Conservation (phyloP, 2,329 filamentous ascomycete genomes). For the Diaporthe humulicola region DNA sequence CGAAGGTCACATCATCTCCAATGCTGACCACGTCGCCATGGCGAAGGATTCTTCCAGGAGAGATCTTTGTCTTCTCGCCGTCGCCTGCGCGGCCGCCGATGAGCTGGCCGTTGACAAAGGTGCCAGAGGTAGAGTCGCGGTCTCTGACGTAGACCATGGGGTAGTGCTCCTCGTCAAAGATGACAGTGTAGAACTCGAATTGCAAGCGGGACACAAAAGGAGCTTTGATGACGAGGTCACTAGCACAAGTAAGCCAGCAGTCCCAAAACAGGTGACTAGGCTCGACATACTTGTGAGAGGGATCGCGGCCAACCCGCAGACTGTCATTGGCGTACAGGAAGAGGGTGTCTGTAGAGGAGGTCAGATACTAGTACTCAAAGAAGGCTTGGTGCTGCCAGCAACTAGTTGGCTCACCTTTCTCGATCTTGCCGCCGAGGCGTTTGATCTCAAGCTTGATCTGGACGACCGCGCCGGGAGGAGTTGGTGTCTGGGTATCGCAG, state of each 20-base stretch:
- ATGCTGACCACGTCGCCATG: constrained; percentile 64
- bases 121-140: constrained; percentile 66
- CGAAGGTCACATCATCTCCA: constrained; percentile 52
- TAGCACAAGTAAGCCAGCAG: constrained; percentile 40
- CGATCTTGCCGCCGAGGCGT: neutral
- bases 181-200: constrained; percentile 67
- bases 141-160: constrained; percentile 69
- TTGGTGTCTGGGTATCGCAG: neutral
- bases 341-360: neutral
- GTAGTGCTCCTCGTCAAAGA: constrained; percentile 57
- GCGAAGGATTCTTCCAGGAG: constrained; percentile 61
- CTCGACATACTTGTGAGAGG: constrained; percentile 44
- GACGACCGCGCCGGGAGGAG: neutral
- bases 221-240: constrained; percentile 56
- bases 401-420: neutral
- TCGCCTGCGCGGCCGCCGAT: constrained; percentile 54
- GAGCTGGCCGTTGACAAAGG: constrained; percentile 61
- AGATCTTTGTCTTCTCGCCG: constrained; percentile 45
- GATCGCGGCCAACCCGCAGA: constrained; percentile 47
- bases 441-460: constrained; percentile 25
- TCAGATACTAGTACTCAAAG: neutral
- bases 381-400: neutral
- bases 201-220: constrained; percentile 64
- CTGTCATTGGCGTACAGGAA: constrained; percentile 18
- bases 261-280: neutral